Evolutionary conservation across 768 basidiomycete species (phyloP).

Genomic region (Clavulina sp.): DNA sequence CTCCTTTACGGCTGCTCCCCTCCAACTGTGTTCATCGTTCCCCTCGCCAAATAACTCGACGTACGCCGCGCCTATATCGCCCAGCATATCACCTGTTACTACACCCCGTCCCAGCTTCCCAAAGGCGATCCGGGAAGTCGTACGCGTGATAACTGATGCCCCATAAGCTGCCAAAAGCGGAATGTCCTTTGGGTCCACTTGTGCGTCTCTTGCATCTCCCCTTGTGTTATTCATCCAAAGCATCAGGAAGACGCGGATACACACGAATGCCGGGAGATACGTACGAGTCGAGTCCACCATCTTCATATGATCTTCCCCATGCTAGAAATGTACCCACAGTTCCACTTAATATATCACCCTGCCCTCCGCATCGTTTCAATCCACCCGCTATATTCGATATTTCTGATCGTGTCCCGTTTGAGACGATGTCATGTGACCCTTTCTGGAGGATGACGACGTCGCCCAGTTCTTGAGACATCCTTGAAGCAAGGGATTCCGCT

Average conservation of each 20-base stretch:
- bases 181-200: constrained; percentile 26
- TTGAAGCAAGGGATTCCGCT: constrained; percentile 38
- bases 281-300: constrained; percentile 31
- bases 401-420: constrained; percentile 46
- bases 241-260: neutral
- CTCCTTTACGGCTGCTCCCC: constrained; percentile 1
- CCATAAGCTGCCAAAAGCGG: constrained; percentile 74
- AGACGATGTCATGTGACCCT: constrained; percentile 65
- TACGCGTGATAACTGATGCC: constrained; percentile 77
- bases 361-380: constrained; percentile 84
- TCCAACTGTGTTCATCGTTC: constrained; percentile 9
- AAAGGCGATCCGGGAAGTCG: constrained; percentile 63
- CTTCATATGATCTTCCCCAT: constrained; percentile 89
- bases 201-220: constrained; percentile 16
- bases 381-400: constrained; percentile 60
- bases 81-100: constrained; percentile 59
- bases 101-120: constrained; percentile 57
- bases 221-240: constrained; percentile 7
- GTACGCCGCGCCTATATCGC: constrained; percentile 46
- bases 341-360: constrained; percentile 87
- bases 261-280: neutral
- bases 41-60: constrained; percentile 45
- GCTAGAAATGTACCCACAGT: constrained; percentile 77
- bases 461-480: constrained; percentile 58
- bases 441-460: constrained; percentile 87